phyloP scores from a whole-genome alignment of 768 basidiomycete genomes.

The Pilatotrama ljubarskyi region DNA sequence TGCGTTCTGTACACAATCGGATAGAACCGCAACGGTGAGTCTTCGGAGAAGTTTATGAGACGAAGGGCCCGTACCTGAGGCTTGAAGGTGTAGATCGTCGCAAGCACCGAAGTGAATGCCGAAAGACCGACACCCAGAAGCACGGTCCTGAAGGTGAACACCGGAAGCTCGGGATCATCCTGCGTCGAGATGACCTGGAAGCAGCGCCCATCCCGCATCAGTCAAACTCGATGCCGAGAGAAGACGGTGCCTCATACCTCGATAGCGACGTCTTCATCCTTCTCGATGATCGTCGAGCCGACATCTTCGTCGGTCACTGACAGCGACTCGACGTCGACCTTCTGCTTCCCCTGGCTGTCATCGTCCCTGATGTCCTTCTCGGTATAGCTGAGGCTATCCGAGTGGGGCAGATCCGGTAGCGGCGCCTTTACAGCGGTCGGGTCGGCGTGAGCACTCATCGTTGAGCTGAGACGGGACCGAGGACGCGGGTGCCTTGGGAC shows the following conservation, averaged over 20 bases:
- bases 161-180: constrained; percentile 50
- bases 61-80: constrained; percentile 31
- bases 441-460: background rate
- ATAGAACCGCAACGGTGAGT: no score
- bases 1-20: no score
- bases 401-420: constrained; percentile 13
- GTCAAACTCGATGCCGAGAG: background rate
- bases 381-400: constrained; percentile 8
- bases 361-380: constrained; percentile 19
- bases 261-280: constrained; percentile 46
- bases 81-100: constrained; percentile 39
- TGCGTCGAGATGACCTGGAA: constrained; percentile 46
- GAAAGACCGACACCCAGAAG: constrained; percentile 51
- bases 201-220: no score
- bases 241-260: constrained; percentile 30
- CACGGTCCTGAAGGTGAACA: constrained; percentile 48
- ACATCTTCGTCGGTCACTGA: constrained; percentile 21
- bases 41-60: background rate
- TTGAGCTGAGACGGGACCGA: background rate
- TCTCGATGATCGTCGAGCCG: constrained; percentile 36
- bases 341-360: constrained; percentile 12
- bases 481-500: background rate
- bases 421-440: background rate
- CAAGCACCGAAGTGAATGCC: constrained; percentile 45
- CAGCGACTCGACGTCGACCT: constrained; percentile 19